phyloP scores from a whole-genome alignment of 176 grass and related monocot genomes.

The Phragmites australis region DNA sequence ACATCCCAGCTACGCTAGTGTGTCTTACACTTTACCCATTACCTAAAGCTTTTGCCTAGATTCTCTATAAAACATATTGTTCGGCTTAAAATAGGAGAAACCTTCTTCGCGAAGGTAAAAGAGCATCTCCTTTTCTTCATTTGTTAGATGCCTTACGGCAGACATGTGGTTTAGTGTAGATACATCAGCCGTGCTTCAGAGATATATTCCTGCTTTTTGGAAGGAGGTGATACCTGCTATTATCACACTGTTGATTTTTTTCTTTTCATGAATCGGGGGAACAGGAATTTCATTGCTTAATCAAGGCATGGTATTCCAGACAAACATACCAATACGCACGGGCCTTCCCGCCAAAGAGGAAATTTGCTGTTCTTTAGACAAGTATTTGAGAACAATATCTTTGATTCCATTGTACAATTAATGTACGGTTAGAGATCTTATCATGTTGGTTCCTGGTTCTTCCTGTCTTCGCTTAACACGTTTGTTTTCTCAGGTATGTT shows the following conservation, averaged over 20 bases:
- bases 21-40: conserved; percentile 39
- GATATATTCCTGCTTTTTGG: conserved; percentile 38
- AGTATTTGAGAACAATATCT: conserved; percentile 9
- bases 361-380: not conserved
- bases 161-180: conserved; percentile 46
- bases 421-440: conserved; percentile 14
- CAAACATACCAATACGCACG: conserved; percentile 15
- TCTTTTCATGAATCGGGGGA: not conserved
- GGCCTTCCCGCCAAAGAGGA: no score
- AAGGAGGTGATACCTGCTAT: no score
- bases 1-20: conserved; percentile 33
- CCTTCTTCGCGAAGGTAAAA: conserved; percentile 55
- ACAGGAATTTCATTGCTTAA: conserved; percentile 32
- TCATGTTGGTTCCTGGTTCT: conserved; percentile 30
- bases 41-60: conserved; percentile 41
- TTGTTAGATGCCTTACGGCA: conserved; percentile 60
- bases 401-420: not conserved
- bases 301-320: conserved; percentile 22
- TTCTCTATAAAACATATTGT: conserved; percentile 28
- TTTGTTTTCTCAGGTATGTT: not conserved
- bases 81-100: conserved; percentile 24
- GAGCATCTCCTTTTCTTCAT: conserved; percentile 48
- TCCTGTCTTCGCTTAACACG: not conserved
- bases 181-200: conserved; percentile 36
- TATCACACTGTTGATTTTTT: not conserved